Evolutionary conservation across 2,329 filamentous ascomycete species (phyloP).

Genomic region (Xylariaceae sp.): DNA sequence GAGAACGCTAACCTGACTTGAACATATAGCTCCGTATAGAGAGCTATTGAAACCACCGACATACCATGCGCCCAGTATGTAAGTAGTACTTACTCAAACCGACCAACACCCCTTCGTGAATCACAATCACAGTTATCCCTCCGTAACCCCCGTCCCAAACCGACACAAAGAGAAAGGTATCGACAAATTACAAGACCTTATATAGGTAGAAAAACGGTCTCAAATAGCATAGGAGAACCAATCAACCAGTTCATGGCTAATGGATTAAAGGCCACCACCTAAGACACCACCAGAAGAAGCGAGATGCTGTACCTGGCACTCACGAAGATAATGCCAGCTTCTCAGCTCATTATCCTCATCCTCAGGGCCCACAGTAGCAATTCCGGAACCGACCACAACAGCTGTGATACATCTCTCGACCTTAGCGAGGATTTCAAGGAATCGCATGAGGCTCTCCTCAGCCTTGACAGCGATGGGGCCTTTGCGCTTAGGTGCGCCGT

Average conservation of each 20-base stretch:
- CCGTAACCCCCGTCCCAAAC: too few species aligned
- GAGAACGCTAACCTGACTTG: too few species aligned
- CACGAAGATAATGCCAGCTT: slow-evolving; percentile 72
- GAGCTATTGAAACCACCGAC: too few species aligned
- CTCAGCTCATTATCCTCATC: slow-evolving; percentile 72
- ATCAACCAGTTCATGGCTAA: not conserved
- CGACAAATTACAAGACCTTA: too few species aligned
- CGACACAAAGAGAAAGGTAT: too few species aligned
- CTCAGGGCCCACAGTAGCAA: slow-evolving; percentile 42
- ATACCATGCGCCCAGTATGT: too few species aligned
- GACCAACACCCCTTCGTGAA: too few species aligned
- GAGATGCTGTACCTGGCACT: slow-evolving; percentile 66
- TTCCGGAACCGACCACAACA: slow-evolving; percentile 28
- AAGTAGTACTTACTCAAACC: too few species aligned
- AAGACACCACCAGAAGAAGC: slow-evolving; percentile 57
- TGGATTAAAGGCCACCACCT: not conserved
- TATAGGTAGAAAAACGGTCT: too few species aligned
- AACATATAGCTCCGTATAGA: too few species aligned
- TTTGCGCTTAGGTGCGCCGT: slow-evolving; percentile 48
- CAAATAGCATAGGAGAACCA: not conserved
- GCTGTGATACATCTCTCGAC: slow-evolving; percentile 59
- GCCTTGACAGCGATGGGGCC: slow-evolving; percentile 50
- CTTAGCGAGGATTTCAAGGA: slow-evolving; percentile 69
- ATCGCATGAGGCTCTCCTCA: slow-evolving; percentile 65
- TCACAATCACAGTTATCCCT: too few species aligned